Evolutionary conservation across 2,329 filamentous ascomycete genomes (phyloP).

Genomic region (Byssothecium circinans): DNA sequence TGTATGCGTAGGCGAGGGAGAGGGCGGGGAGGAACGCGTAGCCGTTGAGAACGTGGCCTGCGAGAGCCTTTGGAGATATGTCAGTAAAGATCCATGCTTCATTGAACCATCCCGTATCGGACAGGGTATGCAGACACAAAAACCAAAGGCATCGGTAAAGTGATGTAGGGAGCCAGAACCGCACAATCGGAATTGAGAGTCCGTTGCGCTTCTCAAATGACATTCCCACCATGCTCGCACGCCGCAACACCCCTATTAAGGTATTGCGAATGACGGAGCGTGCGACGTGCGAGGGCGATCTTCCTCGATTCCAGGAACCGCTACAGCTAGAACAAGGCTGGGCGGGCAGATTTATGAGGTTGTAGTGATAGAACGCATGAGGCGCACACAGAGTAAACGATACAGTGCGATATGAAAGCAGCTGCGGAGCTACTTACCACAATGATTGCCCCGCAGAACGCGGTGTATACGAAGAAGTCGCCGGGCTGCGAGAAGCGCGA

Average conservation of each 20-base stretch:
- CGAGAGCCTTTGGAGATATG: conserved; percentile 51
- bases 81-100: conserved; percentile 24
- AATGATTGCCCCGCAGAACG: conserved; percentile 71
- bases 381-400: conserved; percentile 16
- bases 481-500: conserved; percentile 73
- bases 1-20: conserved; percentile 80
- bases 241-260: conserved; percentile 48
- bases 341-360: conserved; percentile 65
- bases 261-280: conserved; percentile 56
- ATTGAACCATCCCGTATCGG: conserved; percentile 6
- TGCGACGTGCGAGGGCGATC: conserved; percentile 54
- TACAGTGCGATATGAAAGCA: conserved; percentile 27
- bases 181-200: conserved; percentile 56
- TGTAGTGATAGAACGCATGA: conserved; percentile 21
- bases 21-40: conserved; percentile 61
- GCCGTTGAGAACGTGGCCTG: conserved; percentile 56
- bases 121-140: conserved; percentile 6
- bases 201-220: conserved; percentile 57
- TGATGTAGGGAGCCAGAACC: conserved; percentile 69
- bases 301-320: conserved; percentile 60
- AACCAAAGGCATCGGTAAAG: conserved; percentile 13
- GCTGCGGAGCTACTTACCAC: conserved; percentile 65
- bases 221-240: conserved; percentile 56
- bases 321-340: conserved; percentile 54
- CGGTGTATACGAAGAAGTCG: conserved; percentile 77